phyloP scores from a whole-genome alignment of 2,329 filamentous ascomycete species.

The Botrytis fabae region DNA sequence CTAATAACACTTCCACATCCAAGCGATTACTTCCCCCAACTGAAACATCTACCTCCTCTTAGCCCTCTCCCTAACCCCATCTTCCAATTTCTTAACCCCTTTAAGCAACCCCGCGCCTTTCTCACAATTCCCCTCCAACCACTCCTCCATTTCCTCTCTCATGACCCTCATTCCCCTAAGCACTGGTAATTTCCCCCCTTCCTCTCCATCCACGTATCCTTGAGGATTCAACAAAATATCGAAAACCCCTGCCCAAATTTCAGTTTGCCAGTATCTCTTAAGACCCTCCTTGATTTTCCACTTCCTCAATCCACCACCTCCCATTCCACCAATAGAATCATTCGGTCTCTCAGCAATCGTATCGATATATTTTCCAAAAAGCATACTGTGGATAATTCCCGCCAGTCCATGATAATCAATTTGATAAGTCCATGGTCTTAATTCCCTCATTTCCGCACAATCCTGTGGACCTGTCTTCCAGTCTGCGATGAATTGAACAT shows the following conservation, averaged over 20 bases:
- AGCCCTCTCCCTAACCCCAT: conserved; percentile 31
- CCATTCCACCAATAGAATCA: conserved; percentile 46
- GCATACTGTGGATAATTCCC: conserved; percentile 79
- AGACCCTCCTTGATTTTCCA: conserved; percentile 81
- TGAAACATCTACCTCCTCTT: background rate
- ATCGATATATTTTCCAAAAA: conserved; percentile 95
- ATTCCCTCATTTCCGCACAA: conserved; percentile 93
- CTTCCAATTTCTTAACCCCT: conserved; percentile 63
- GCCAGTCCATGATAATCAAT: conserved; percentile 95
- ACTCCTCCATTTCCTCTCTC: conserved; percentile 78
- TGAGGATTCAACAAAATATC: conserved; percentile 83
- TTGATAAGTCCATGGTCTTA: conserved; percentile 94
- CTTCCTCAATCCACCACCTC: conserved; percentile 56
- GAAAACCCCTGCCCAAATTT: conserved; percentile 83
- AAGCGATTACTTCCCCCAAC: background rate
- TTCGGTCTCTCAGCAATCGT: conserved; percentile 54
- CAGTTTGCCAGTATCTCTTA: conserved; percentile 96
- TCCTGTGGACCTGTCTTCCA: conserved; percentile 88
- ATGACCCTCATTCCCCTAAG: conserved; percentile 66
- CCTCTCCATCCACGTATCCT: conserved; percentile 63
- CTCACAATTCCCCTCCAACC: conserved; percentile 80
- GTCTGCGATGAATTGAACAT: conserved; percentile 88
- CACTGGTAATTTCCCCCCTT: conserved; percentile 69
- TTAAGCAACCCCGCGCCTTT: conserved; percentile 73
- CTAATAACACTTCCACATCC: background rate